Evolutionary conservation across 768 basidiomycete species (phyloP).

Genomic region (Leccinum pellstonianum): DNA sequence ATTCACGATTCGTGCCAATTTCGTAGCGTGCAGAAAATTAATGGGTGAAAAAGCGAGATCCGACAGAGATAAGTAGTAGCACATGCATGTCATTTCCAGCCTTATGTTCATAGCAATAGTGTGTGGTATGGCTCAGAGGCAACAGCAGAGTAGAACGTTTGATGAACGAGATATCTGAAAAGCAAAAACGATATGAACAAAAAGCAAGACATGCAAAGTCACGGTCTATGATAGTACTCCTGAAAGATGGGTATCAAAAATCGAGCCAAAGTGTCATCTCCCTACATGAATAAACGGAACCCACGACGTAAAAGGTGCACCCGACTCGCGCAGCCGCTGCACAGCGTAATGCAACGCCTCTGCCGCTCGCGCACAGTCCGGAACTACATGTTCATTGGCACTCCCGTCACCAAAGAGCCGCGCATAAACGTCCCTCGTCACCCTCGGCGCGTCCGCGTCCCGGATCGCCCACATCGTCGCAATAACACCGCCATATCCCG

Average conservation of each 20-base stretch:
- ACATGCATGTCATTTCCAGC: too few relatives aligned
- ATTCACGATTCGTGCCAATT: too few relatives aligned
- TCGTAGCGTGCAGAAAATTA: too few relatives aligned
- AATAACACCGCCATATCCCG: neutral
- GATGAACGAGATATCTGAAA: neutral
- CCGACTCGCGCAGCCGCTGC: neutral
- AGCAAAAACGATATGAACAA: neutral
- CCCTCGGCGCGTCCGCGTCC: neutral
- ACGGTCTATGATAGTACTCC: too few relatives aligned
- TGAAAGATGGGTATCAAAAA: too few relatives aligned
- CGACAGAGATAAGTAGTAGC: neutral
- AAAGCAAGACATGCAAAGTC: neutral
- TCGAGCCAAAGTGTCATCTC: neutral
- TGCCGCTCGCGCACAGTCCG: neutral
- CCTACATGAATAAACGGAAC: neutral
- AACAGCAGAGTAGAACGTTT: neutral
- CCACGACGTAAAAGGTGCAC: neutral
- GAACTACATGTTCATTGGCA: neutral
- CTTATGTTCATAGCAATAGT: neutral
- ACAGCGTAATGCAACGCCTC: neutral
- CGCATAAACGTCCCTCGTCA: neutral
- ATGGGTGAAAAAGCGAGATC: neutral
- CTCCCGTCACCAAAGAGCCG: neutral
- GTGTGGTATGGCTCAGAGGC: neutral
- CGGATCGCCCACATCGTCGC: neutral